Evolutionary conservation across 2,329 filamentous ascomycete genomes (phyloP), one percentile per base, ranked within the genome.

Genomic region (Escovopsis weberi): DNA sequence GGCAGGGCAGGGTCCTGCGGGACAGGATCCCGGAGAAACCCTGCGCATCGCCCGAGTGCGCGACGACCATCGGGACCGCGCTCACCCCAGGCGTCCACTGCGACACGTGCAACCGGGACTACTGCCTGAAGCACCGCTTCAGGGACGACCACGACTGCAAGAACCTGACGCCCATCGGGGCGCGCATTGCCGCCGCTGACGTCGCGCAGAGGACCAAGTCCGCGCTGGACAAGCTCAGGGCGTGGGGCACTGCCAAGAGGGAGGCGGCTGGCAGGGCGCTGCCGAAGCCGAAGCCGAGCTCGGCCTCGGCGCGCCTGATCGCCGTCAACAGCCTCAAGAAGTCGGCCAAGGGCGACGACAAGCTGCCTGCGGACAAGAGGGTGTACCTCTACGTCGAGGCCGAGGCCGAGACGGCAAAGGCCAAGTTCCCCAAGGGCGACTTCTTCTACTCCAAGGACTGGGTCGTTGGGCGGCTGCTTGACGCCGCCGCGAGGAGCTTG

Each of bases 301-400:
- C 70, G 1, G 72, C 80, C 0, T 74, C 82, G 0, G 75, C 79
- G 39, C 73, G 80, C 2, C 52, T 84, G 15, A 67, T 79, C 3
- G 84, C 82, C 6, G 69, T 89, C 6, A 86, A 86, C 48, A 76
- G 74, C 9, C 67, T 98, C 36, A 95, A 94, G 66, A 82, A 82
- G 58, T 78, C 74, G 1, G 89, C 91, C 2, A 95, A 94, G 64
- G 93, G 93, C 1, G 89, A 96, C 50, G 78, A 78, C 9, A 89
- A 86, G 53, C 62, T 95, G 0, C 70, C 86, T 0, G 60, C 69
- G 0, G 86, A 94, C 49, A 94, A 93, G 66, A 69, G 91, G n/a
- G 65, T 98, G 2, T 96, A 96, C 57, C 57, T 98, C 1, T 80
- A 84, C 56, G 85, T 95, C 15, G 89, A 96, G 58, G 91, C 89